Base-by-base conservation (phyloP, 2,329 filamentous ascomycete species). In the Fusarium devonianum region DNA sequence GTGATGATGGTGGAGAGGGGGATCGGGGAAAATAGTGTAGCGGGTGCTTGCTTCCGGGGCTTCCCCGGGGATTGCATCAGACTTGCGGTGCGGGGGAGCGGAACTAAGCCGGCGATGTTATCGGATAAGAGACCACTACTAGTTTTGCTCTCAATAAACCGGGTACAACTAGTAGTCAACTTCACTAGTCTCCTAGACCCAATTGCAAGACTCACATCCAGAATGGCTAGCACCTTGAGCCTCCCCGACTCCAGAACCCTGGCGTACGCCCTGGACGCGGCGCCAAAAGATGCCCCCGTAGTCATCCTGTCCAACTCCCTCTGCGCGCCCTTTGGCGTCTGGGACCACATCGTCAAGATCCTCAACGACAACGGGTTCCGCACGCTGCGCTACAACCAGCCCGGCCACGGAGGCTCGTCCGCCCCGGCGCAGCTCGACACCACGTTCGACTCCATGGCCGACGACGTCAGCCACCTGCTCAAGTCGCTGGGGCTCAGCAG, bases 371-470 rank as follows among this genome's bases (percentile, higher is more conserved):
- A 63, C 23, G 73, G 72, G 14, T 75, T 72, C 53, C 68, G 69
- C n/a, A 70, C 72, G 13, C 63, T 78, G 11, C 70, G 73, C 25
- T 78, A 74, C 53, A 72, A 77, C 49, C 71, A 73, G 29, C 73
- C 74, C 0, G 75, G 75, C 25, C 75, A 78, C 46, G 74, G 75
- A 28, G 49, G 40, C 11, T 78, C 75, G 2, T 64, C 64, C 0
- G 64, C 64, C 1, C 73, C 74, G 4, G 44, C 58, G 11, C 58
- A 66, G 5, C 62, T 74, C 12, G 63, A 66, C 3, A 73, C 71
- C 5, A 76, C 73, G 0, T 75, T 77, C 52, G 65, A 68, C 18
- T 67, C 67, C 11, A 68, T 77, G 44, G 69, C 71, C 4, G 67
- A 70, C 18, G 73, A 76, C 37, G 70, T 75, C 1, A 43, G 60